Base-by-base conservation (phyloP, 192 early-diverging fungal species). In the Jimgerdemannia flammicorona region DNA sequence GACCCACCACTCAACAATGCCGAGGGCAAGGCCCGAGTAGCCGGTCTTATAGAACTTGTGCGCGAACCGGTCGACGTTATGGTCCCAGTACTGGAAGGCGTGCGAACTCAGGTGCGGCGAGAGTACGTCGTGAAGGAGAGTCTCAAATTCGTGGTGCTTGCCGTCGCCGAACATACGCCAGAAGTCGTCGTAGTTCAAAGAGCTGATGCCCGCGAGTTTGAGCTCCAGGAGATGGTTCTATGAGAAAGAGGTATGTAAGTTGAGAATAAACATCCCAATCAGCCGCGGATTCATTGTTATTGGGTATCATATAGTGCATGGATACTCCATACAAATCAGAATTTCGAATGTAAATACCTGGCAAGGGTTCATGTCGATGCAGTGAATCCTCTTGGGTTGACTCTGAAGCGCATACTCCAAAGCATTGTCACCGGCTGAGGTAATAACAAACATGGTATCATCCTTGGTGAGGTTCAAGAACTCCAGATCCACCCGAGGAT, bases 351-450 rank as follows among this genome's bases (percentile, higher is more conserved):
- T 80, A 49, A 10, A 54, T 80, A 80, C 79, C 79, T 96, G 94
- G 81, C 94, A 96, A n/a, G 94, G 94, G 74, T 96, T 96, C 86
- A 96, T 88, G 79, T 96, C 94, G 42, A 94, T 87, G 77, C 91
- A 92, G 80, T 96, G 92, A 43, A 96, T 90, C 4, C 88, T 79
- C 17, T 86, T 81, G 3, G 89, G 90, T 18, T 84, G 81, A 54
- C 90, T 91, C 74, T 95, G 87, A 18, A 87, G 74, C 17, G 91
- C 91, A 77, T 94, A 95, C 70, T 94, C 93, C 19, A 94, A 81
- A 18, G 89, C 90, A 72, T 95, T 94, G 82, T 93, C 92, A 40
- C 93, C 94, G 0, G 93, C 93, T 14, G 93, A 94, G 9, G 94
- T 93, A 70, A 95, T 95, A 18, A 91, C 88, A 82, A 95, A 82